Evolutionary conservation across 75 land plant genomes (phyloP).

Genomic region (Picea glauca): DNA sequence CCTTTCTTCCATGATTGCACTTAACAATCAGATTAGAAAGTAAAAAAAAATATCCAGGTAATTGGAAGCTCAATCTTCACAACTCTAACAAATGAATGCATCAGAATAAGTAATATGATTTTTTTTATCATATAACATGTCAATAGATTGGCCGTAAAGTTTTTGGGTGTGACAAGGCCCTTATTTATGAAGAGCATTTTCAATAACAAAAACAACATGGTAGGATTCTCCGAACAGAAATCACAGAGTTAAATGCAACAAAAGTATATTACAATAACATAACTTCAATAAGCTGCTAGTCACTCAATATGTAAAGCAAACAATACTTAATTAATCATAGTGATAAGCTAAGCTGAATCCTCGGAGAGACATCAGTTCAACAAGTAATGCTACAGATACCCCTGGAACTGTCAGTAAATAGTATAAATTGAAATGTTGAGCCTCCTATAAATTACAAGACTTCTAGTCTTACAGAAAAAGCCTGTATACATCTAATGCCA

Average conservation of each 20-base stretch:
- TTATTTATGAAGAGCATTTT: not conserved
- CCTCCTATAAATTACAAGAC: too few relatives aligned
- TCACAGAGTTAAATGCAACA: not conserved
- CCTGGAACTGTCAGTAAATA: too few relatives aligned
- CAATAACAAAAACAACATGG: not conserved
- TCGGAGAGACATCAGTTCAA: not conserved
- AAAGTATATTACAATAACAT: not conserved
- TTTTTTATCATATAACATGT: too few relatives aligned
- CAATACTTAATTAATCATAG: not conserved
- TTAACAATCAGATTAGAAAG: too few relatives aligned
- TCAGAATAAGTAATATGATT: too few relatives aligned
- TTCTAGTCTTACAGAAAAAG: too few relatives aligned
- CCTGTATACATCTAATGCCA: not conserved
- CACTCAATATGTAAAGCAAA: not conserved
- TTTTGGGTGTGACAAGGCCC: not conserved
- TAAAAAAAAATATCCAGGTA: too few relatives aligned
- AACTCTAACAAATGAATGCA: too few relatives aligned
- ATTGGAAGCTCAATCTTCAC: too few relatives aligned
- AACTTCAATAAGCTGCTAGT: not conserved
- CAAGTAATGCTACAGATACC: not conserved
- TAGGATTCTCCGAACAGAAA: not conserved
- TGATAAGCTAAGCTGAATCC: not conserved
- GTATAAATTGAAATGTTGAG: too few relatives aligned
- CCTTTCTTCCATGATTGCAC: too few relatives aligned
- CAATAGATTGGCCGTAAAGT: too few relatives aligned